Base-by-base conservation (phyloP, 148 eudicot species). In the Rhododendron molle region DNA sequence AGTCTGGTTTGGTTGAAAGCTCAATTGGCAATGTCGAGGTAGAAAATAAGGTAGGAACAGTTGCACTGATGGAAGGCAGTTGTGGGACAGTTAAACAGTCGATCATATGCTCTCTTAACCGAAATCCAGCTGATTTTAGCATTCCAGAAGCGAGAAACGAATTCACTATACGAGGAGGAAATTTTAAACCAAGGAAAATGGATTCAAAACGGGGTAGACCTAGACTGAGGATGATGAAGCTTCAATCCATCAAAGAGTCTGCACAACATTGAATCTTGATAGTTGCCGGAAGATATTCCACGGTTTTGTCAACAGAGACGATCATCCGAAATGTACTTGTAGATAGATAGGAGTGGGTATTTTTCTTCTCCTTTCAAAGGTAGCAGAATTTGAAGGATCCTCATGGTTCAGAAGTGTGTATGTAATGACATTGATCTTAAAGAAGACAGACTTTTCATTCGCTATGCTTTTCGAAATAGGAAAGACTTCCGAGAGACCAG, bases 111-210 rank as follows among this genome's bases (percentile, higher is more conserved):
- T 44, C 85, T 47, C 28, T 83, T 38, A 86, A 86, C 36, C 78
- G 85, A 65, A 86, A 86, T 47, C 85, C 88, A 0, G 88, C 88
- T 60, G 85, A 86, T 83, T 86, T 83, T 47, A 58, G 82, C 82
- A 43, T 65, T 60, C 85, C 85, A 32, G 85, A 67, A 69, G 62
- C 67, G n/a, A 81, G 82, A 83, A 83, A 86, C 20, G 78, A 44
- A 50, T 86, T 76, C 85, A 86, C 69, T 78, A 86, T 10, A 56
- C 82, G 80, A 36, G 28, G 14, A 47, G 56, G 50, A 83, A 69
- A 83, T 30, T 56, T 58, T 8, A 83, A 83, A 44, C 5, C 40
- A 8, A 71, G 56, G 49, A 86, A 81, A 81, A 20, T 7, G 44
- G 28, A n/a, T 81, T 11, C 81, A 0, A 81, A 76, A 78, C 77